Evolutionary conservation across 805 yeast genomes (phyloP), one percentile per base, ranked within the genome.

Genomic region (Candida rishiriensis): DNA sequence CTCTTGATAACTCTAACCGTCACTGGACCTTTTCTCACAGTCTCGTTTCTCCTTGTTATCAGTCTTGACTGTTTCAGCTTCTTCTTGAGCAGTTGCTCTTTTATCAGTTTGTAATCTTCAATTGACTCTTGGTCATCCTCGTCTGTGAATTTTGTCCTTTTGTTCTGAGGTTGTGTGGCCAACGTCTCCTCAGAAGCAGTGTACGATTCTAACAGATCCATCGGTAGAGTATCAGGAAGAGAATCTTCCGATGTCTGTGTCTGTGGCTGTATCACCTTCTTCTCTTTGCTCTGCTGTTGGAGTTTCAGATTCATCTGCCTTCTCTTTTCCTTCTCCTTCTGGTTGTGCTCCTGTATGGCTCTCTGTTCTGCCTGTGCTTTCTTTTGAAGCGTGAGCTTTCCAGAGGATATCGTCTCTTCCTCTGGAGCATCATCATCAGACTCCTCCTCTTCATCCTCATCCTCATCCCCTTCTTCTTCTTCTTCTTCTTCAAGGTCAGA

Each of bases 401-500:
- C 58, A 3, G 54, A 17, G 10, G 40, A 40, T 11, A 60, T 36
- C 6, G 56, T 40, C 40, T 72, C 78, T 50, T 75, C 80, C 44
- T 74, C 79, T 41, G 81, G 81, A 1, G 80, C 78, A 16, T 72
- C 79, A 44, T 67, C 73, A 46, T 66, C 72, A 33, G n/a, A n/a
- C n/a, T n/a, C n/a, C n/a, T n/a, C n/a, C n/a, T n/a, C n/a, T n/a
- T 54, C 38, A 55, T 52, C 48, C 32, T 42, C 39, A 16, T 57
- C 63, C 18, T 43, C 43, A 12, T 47, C 46, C 15, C 45, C 42
- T n/a, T 39, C 41, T 44, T 49, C 40, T 28, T 39, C 40, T n/a
- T 34, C 28, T 28, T 42, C 48, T 17, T 42, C 43, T 38, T 39
- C 43, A 15, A 34, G 29, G 33, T 31, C 41, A 39, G 28, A 31